Percentiles rank a stretch among this genome's conserved stretches.
Conservation (phyloP, 2,329 filamentous ascomycete genomes). For the Colletotrichum orbiculare region DNA sequence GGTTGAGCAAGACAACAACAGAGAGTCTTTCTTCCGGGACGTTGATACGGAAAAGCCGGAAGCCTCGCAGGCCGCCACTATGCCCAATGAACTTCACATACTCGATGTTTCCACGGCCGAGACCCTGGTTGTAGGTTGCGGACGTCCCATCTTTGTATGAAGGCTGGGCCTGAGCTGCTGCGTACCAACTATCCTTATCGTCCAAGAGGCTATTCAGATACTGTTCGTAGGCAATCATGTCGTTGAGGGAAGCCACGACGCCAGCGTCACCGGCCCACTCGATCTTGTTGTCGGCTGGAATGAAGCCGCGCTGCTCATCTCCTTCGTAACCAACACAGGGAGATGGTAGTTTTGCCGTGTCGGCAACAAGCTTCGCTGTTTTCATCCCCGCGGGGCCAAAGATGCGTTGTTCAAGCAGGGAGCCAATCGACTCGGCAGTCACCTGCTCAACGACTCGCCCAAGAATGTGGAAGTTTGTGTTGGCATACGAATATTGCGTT, state of each 20-base stretch:
- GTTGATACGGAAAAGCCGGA: constrained; percentile 49
- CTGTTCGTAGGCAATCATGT: constrained; percentile 58
- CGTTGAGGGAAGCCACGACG: constrained; percentile 53
- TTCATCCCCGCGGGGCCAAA: constrained; percentile 54
- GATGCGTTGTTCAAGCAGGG: constrained; percentile 50
- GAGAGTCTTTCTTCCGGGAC: constrained; percentile 48
- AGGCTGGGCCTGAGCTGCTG: constrained; percentile 33
- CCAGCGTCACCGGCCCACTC: constrained; percentile 60
- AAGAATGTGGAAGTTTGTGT: constrained; percentile 55
- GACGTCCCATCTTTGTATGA: constrained; percentile 45
- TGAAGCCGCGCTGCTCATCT: constrained; percentile 48
- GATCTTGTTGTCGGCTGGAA: constrained; percentile 51
- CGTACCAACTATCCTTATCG: constrained; percentile 49
- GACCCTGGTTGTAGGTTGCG: constrained; percentile 51
- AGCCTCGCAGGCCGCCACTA: constrained; percentile 55
- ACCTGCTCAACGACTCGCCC: constrained; percentile 51
- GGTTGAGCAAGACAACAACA: constrained; percentile 54
- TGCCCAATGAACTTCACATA: constrained; percentile 48
- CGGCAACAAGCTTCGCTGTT: constrained; percentile 50
- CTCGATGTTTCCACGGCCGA: constrained; percentile 42
- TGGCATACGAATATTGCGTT: constrained; percentile 55
- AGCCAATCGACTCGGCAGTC: constrained; percentile 46
- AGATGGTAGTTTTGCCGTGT: constrained; percentile 51
- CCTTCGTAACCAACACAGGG: constrained; percentile 58
- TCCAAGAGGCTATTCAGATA: constrained; percentile 47